Percentiles rank a stretch among this genome's conserved stretches.
Conservation (phyloP, 352 stramenopile species). For the Saprolegnia diclina region DNA sequence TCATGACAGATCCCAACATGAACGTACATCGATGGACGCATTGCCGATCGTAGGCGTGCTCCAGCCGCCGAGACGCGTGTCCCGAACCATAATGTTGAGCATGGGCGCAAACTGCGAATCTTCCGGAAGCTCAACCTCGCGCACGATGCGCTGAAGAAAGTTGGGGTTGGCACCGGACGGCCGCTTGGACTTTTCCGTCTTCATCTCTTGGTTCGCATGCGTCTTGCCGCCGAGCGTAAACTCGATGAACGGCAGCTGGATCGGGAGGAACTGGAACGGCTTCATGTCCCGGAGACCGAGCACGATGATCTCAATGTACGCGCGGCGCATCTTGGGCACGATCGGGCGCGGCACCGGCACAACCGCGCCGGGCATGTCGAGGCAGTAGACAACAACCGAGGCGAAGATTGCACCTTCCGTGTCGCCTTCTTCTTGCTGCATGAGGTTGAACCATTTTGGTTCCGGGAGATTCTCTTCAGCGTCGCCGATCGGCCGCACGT, state of each 20-base stretch:
- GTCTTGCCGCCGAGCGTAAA: conserved; percentile 84
- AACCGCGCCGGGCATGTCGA: conserved; percentile 60
- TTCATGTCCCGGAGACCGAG: conserved; percentile 81
- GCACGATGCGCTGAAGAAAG: conserved; percentile 86
- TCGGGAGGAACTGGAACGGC: conserved; percentile 84
- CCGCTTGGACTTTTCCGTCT: conserved; percentile 80
- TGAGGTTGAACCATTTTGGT: conserved; percentile 68
- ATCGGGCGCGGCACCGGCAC: conserved; percentile 51
- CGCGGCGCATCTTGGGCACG: conserved; percentile 55
- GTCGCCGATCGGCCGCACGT: conserved; percentile 49
- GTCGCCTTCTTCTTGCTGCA: conserved; percentile 70
- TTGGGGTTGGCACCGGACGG: conserved; percentile 82
- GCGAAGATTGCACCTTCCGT: conserved; percentile 77
- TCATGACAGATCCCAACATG: background rate
- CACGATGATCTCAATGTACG: conserved; percentile 80
- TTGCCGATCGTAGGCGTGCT: conserved; percentile 78
- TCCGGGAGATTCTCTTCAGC: conserved; percentile 39
- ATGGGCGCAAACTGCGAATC: conserved; percentile 84
- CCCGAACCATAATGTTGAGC: conserved; percentile 86
- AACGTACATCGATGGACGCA: conserved; percentile 55
- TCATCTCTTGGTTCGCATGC: conserved; percentile 73
- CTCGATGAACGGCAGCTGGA: conserved; percentile 82
- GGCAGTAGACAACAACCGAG: conserved; percentile 65
- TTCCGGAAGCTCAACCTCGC: conserved; percentile 79
- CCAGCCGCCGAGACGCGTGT: conserved; percentile 83